Conservation (phyloP, 176 grass and related monocot genomes). For the Musa acuminata region DNA sequence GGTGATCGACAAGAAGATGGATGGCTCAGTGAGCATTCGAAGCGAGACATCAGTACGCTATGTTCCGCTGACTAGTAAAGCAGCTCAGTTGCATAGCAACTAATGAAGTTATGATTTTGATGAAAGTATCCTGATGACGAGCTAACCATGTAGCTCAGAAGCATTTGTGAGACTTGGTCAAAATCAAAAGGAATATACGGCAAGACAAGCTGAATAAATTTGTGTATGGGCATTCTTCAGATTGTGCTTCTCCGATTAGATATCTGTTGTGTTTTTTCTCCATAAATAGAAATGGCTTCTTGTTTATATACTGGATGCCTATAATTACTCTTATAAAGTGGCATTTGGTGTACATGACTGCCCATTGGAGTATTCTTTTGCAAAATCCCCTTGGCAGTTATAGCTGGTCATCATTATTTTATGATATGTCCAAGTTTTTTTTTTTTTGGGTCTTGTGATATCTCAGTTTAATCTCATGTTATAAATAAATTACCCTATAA, state of each 20-base stretch:
- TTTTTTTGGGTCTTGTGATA: no score
- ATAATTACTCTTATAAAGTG: background rate
- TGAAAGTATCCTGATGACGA: background rate
- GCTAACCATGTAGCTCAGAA: background rate
- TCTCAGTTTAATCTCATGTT: no score
- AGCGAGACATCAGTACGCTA: background rate
- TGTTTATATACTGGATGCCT: background rate
- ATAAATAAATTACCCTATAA: no score
- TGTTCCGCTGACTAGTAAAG: constrained; percentile 4
- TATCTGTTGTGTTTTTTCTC: background rate
- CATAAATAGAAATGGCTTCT: background rate
- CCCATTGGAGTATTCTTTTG: no score
- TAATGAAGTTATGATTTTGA: background rate
- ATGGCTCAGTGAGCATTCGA: constrained; percentile 2
- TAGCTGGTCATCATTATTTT: no score
- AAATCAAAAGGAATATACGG: background rate
- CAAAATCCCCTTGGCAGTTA: no score
- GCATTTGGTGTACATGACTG: no score
- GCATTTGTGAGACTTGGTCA: background rate
- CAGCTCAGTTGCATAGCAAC: background rate
- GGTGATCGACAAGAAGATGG: background rate
- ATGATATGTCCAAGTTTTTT: no score
- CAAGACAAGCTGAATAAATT: background rate
- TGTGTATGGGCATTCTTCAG: background rate
- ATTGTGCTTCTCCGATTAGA: background rate